These are phyloP conservation scores for Dactylellina sp. DNA, from an alignment of 2,329 filamentous ascomycete species.

Conservation along the genomic window DNA sequence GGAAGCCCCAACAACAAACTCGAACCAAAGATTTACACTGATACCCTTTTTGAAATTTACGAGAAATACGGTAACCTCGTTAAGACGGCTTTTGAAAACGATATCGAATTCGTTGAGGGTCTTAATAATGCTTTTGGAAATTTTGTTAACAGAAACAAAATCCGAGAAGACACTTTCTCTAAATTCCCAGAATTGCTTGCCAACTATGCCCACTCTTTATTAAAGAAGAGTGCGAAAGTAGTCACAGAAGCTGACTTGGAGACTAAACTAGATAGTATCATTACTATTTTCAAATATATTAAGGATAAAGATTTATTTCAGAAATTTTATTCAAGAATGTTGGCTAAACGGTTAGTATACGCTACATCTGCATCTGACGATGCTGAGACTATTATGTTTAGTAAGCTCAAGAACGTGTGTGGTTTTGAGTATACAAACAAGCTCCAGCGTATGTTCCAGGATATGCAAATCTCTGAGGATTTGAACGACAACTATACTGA, in stretches of 20 bases:
- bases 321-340: constrained; percentile 97
- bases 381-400: constrained; percentile 99
- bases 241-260: constrained; percentile 95
- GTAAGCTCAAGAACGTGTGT: constrained; percentile 97
- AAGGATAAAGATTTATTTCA: constrained; percentile 99
- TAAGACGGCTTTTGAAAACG: constrained; percentile 90
- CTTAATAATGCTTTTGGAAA: constrained; percentile 94
- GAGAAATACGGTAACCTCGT: constrained; percentile 92
- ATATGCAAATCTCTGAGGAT: constrained; percentile 99
- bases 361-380: constrained; percentile 96
- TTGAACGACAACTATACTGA: constrained; percentile 90
- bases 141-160: constrained; percentile 96
- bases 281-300: constrained; percentile 99
- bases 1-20: constrained; percentile 82
- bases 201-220: constrained; percentile 91
- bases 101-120: constrained; percentile 95
- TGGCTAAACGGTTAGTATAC: constrained; percentile 95
- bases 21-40: constrained; percentile 96
- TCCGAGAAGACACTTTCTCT: constrained; percentile 92
- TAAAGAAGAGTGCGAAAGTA: constrained; percentile 92
- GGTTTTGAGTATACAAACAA: constrained; percentile 99
- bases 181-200: constrained; percentile 94
- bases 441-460: constrained; percentile 99
- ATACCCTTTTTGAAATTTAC: constrained; percentile 92
- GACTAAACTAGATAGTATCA: constrained; percentile 87